Base-by-base conservation (phyloP, 177 flowering plant genomes). In the Tripterygium wilfordii region DNA sequence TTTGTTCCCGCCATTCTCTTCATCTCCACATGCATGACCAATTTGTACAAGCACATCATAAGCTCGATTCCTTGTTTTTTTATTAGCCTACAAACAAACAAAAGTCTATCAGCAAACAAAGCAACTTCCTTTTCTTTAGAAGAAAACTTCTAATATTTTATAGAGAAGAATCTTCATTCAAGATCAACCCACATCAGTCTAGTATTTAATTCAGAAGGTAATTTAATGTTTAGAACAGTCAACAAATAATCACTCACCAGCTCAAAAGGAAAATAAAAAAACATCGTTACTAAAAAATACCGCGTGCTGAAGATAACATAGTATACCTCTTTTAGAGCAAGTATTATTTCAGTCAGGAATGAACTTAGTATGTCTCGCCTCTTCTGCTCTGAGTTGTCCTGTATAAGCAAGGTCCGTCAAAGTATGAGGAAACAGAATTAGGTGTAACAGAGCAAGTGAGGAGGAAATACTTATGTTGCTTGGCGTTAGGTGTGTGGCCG, bases 1-100 rank as follows among this genome's bases (percentile, higher is more conserved):
- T 58, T 62, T 80, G 14, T 64, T 68, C 40, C 95, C 99, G 35
- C 88, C 92, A 49, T 62, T 73, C 15, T 82, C 88, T 62, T 85
- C 96, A 62, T 94, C 96, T 41, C 77, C 83, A 71, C 64, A 90
- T 12, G 80, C 83, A 77, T 81, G 99, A 40, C 92, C 99, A 72
- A 94, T 89, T 65, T 87, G 77, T 35, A 94, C 90, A 45, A 94
- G 79, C 47, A 94, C 63, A 38, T 90, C 99, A 71, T 89, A 94
- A 40, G 97, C 97, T 60, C 83, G 79, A 58, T 87, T 94, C 69
- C 99, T 78, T 54, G 97, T 94, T 67, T 83, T 94, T 54, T 74
- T 90, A 51, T 90, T 94, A 26, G 82, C 77, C 99, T 94, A 75
- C 43, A 64, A 53, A 40, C 15, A 45, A 30, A 55, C 13, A 22